Evolutionary conservation across 345 rosid genomes (phyloP).

Genomic region (Hirschfeldia incana): DNA sequence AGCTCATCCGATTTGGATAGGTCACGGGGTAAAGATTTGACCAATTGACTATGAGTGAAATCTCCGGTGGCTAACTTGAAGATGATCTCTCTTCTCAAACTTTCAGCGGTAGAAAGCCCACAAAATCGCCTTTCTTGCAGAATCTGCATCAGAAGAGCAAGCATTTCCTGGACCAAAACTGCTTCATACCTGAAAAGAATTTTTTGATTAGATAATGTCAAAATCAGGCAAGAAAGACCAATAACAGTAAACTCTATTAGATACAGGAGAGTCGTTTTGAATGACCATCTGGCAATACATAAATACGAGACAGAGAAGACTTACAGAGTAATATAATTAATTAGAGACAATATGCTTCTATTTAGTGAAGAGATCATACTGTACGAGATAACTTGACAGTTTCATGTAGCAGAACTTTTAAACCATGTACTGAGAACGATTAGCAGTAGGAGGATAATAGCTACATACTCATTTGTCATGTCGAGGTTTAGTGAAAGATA

Average conservation of each 20-base stretch:
- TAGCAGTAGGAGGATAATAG: conserved; percentile 4
- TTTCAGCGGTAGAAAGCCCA: conserved; percentile 69
- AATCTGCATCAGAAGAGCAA: conserved; percentile 77
- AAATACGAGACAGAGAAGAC: background rate
- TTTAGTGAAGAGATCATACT: conserved; percentile 4
- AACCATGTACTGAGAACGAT: conserved; percentile 6
- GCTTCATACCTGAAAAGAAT: conserved; percentile 72
- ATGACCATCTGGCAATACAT: conserved; percentile 15
- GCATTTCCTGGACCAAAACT: conserved; percentile 84
- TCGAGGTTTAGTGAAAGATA: conserved; percentile 62
- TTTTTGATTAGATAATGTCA: conserved; percentile 19
- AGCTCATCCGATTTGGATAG: conserved; percentile 74
- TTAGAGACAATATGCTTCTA: background rate
- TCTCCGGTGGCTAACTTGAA: conserved; percentile 87
- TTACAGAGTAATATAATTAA: conserved; percentile 1
- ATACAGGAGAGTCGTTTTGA: conserved; percentile 7
- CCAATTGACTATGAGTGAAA: conserved; percentile 88
- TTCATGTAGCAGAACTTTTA: conserved; percentile 16
- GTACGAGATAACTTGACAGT: conserved; percentile 20
- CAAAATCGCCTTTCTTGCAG: conserved; percentile 91
- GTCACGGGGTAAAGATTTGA: conserved; percentile 80
- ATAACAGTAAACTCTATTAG: background rate
- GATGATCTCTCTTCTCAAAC: conserved; percentile 82
- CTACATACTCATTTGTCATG: conserved; percentile 62
- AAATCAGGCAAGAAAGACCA: conserved; percentile 11